These are phyloP conservation scores for Penstemon davidsonii DNA, from an alignment of 257 asterid species.

Conservation along the genomic window DNA sequence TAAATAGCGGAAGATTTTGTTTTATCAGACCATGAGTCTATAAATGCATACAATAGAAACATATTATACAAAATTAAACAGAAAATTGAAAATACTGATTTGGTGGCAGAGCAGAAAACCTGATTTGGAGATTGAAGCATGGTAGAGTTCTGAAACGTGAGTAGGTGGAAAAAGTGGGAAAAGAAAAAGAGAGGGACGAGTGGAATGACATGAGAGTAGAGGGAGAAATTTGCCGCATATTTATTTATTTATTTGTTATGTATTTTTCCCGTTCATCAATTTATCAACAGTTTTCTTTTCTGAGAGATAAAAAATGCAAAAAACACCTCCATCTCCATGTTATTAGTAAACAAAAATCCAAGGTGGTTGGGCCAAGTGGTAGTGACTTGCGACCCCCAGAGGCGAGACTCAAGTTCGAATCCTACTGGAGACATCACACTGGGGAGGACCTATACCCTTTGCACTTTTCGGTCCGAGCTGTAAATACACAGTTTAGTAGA, in stretches of 20 bases:
- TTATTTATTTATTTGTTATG: background rate
- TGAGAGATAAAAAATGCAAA: background rate
- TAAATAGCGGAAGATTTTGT: background rate
- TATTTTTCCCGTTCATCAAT: background rate
- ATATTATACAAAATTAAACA: background rate
- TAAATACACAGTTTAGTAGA: too few species aligned
- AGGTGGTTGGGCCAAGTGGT: too few species aligned
- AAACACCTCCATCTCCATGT: background rate
- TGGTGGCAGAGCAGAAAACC: conserved; percentile 32
- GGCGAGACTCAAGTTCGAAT: too few species aligned
- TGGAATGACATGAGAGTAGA: conserved; percentile 24
- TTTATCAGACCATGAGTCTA: background rate
- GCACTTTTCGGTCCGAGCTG: too few species aligned
- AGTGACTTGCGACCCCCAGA: too few species aligned
- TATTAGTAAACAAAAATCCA: too few species aligned
- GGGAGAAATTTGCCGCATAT: conserved; percentile 38
- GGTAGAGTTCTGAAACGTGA: conserved; percentile 27
- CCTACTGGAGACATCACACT: too few species aligned
- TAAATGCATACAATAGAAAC: background rate
- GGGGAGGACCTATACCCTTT: too few species aligned
- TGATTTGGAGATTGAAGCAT: conserved; percentile 37
- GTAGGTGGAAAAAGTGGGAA: conserved; percentile 22
- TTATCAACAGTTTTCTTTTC: background rate
- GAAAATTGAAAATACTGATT: conserved; percentile 2
- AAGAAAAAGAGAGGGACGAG: conserved; percentile 11